These are phyloP conservation scores for Candida pini DNA, from an alignment of 805 yeast genomes.

Conservation along the genomic window DNA sequence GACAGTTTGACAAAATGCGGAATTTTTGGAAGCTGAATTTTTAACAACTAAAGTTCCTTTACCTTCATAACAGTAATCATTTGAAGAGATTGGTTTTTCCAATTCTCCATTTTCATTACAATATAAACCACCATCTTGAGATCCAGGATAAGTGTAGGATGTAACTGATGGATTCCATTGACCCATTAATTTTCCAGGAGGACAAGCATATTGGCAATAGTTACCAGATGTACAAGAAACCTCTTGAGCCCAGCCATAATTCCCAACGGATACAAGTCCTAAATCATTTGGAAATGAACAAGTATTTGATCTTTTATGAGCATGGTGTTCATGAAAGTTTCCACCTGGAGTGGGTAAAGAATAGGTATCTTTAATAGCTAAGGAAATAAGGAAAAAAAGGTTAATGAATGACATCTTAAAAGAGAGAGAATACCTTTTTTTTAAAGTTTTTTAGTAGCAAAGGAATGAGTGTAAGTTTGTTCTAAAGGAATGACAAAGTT, in stretches of 20 bases:
- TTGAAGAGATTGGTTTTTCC: constrained; percentile 52
- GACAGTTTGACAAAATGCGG: constrained; percentile 90
- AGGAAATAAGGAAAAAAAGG: constrained; percentile 7
- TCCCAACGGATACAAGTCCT: constrained; percentile 64
- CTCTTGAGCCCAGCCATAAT: constrained; percentile 88
- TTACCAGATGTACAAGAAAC: constrained; percentile 67
- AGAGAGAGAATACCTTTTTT: too few relatives aligned
- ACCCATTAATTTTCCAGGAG: constrained; percentile 79
- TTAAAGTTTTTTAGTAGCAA: too few relatives aligned
- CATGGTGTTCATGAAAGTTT: constrained; percentile 17
- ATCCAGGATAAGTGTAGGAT: constrained; percentile 68
- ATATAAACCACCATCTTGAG: constrained; percentile 77
- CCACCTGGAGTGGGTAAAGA: constrained; percentile 13
- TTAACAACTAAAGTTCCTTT: constrained; percentile 57
- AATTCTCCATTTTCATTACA: constrained; percentile 69
- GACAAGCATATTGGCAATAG: constrained; percentile 90
- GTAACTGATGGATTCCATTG: constrained; percentile 84
- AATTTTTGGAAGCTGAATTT: constrained; percentile 51
- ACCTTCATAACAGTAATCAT: constrained; percentile 70
- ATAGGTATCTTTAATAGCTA: constrained; percentile 6
- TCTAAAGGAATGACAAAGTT: too few relatives aligned
- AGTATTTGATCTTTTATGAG: constrained; percentile 29
- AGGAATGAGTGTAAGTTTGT: too few relatives aligned
- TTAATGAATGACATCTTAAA: constrained; percentile 11
- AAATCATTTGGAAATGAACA: constrained; percentile 65